Evolutionary conservation across 495 filamentous ascomycete species (phyloP).

Genomic region (Aspergillus diversus): DNA sequence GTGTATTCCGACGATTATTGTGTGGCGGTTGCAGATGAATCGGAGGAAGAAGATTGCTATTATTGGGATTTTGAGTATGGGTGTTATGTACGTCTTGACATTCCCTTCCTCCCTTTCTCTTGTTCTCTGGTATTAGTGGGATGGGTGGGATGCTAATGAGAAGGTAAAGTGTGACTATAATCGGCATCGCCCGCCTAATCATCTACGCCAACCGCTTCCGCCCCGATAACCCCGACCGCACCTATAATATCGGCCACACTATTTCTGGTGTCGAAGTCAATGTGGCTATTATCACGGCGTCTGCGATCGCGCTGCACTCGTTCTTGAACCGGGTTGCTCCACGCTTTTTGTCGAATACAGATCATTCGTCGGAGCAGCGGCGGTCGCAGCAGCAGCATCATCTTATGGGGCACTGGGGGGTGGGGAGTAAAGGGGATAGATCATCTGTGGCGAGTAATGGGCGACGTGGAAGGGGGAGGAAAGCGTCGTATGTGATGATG

Average conservation of each 20-base stretch:
- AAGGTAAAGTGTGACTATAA: slow-evolving; percentile 51
- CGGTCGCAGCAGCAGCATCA: slow-evolving; percentile 3
- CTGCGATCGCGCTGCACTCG: background rate
- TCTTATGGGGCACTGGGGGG: background rate
- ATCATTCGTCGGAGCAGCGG: background rate
- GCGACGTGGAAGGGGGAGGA: background rate
- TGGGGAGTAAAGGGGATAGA: background rate
- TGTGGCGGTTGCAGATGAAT: slow-evolving; percentile 49
- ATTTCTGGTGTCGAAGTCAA: slow-evolving; percentile 58
- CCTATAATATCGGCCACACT: slow-evolving; percentile 50
- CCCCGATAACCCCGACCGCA: slow-evolving; percentile 25
- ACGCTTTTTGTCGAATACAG: background rate
- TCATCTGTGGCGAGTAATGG: background rate
- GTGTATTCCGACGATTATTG: slow-evolving; percentile 51
- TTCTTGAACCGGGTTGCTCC: background rate
- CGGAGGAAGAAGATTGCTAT: slow-evolving; percentile 48
- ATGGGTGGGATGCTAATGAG: background rate
- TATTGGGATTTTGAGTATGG: slow-evolving; percentile 45
- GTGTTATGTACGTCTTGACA: slow-evolving; percentile 39
- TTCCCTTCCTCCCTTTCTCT: background rate
- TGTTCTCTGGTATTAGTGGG: too few relatives aligned
- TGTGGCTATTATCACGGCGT: slow-evolving; percentile 57
- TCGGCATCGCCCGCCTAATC: slow-evolving; percentile 39
- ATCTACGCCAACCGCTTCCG: slow-evolving; percentile 31
- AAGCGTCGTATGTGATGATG: slow-evolving; percentile 7